phyloP scores from a whole-genome alignment of 2,329 filamentous ascomycete species.

The Fusarium siculi region DNA sequence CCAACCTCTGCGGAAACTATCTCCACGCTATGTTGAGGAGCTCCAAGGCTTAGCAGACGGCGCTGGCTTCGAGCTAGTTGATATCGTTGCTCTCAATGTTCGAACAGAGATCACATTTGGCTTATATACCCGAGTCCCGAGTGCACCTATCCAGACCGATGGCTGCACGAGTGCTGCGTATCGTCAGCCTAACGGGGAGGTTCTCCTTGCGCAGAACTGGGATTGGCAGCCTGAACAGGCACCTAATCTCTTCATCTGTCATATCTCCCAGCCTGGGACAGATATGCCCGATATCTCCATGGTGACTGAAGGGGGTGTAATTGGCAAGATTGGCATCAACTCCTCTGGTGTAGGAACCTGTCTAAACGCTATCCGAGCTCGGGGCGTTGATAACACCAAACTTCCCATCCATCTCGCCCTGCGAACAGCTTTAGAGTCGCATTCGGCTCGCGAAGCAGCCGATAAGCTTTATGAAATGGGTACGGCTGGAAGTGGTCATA shows the following conservation, averaged over 20 bases:
- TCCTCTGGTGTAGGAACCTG: constrained; percentile 65
- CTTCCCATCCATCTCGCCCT: constrained; percentile 72
- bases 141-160: constrained; percentile 50
- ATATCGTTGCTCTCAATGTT: constrained; percentile 67
- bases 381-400: constrained; percentile 59
- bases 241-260: constrained; percentile 59
- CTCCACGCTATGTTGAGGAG: constrained; percentile 45
- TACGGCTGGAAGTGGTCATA: constrained; percentile 37
- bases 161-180: constrained; percentile 66
- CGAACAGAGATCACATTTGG: constrained; percentile 55
- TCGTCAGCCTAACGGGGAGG: constrained; percentile 43
- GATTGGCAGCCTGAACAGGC: constrained; percentile 66
- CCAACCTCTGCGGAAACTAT: constrained; percentile 8
- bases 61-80: constrained; percentile 55
- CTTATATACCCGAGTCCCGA: constrained; percentile 51
- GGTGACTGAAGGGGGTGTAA: constrained; percentile 68
- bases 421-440: constrained; percentile 63
- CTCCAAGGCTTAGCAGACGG: constrained; percentile 65
- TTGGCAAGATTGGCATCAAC: constrained; percentile 76
- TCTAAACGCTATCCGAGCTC: constrained; percentile 70
- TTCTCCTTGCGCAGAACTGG: constrained; percentile 67
- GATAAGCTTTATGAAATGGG: constrained; percentile 10
- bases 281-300: constrained; percentile 60
- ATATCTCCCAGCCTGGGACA: constrained; percentile 53
- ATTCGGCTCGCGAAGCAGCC: constrained; percentile 11